These are phyloP conservation scores for Zymoseptoria pseudotritici DNA, from an alignment of 2,329 filamentous ascomycete genomes.

Conservation along the genomic window DNA sequence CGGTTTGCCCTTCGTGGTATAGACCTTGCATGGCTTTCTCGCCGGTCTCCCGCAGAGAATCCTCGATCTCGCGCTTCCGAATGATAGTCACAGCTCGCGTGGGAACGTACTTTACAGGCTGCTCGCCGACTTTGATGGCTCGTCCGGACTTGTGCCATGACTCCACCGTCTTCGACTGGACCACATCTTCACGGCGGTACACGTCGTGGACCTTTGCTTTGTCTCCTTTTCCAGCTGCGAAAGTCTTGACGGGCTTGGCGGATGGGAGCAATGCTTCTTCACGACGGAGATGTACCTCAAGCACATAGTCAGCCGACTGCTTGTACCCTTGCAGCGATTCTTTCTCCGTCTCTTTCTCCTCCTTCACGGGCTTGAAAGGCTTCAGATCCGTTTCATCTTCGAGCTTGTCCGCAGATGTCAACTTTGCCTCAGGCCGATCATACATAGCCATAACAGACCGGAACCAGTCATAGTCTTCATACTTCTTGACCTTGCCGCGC, in stretches of 20 bases:
- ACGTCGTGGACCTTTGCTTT: constrained; percentile 72
- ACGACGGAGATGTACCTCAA: constrained; percentile 78
- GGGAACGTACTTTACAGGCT: constrained; percentile 77
- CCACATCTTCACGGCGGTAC: constrained; percentile 69
- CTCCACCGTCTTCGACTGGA: constrained; percentile 81
- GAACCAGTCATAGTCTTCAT: constrained; percentile 85
- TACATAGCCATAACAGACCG: constrained; percentile 71
- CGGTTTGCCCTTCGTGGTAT: constrained; percentile 77
- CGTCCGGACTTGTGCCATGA: constrained; percentile 98
- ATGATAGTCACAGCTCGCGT: constrained; percentile 86
- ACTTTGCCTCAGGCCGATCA: constrained; percentile 42
- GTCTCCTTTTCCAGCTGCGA: constrained; percentile 67
- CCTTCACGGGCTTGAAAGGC: constrained; percentile 54
- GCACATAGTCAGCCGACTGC: constrained; percentile 72
- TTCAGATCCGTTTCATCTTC: constrained; percentile 75
- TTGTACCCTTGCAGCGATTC: constrained; percentile 82
- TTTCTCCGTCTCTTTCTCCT: constrained; percentile 42
- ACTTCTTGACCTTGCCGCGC: constrained; percentile 66
- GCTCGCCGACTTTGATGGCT: constrained; percentile 60
- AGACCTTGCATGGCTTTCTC: constrained; percentile 80
- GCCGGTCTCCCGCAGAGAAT: constrained; percentile 70
- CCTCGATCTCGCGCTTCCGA: constrained; percentile 80
- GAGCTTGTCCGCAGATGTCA: constrained; percentile 65
- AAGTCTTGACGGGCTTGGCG: constrained; percentile 64
- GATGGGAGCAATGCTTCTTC: constrained; percentile 76